Conservation (phyloP, 2,329 filamentous ascomycete species). For the Alternaria ventricosa region DNA sequence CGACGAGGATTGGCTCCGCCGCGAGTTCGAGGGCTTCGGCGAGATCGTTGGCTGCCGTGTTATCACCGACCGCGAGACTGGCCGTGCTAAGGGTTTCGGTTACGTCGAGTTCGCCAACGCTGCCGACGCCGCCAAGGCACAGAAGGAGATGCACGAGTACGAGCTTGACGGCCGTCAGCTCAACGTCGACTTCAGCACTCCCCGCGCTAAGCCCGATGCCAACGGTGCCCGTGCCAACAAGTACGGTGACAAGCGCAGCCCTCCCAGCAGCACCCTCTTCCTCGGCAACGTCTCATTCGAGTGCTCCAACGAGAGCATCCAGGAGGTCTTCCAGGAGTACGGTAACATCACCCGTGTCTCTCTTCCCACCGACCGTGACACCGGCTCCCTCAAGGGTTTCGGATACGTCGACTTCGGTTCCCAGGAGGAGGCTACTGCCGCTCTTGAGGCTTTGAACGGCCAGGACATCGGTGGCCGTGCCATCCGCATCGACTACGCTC, state of each 20-base stretch:
- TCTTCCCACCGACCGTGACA: constrained; percentile 86
- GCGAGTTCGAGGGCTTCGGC: constrained; percentile 81
- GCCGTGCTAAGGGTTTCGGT: constrained; percentile 89
- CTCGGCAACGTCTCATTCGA: constrained; percentile 91
- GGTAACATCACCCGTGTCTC: constrained; percentile 78
- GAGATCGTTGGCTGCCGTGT: constrained; percentile 76
- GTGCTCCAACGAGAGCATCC: constrained; percentile 76
- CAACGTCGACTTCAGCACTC: constrained; percentile 80
- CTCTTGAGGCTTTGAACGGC: constrained; percentile 73
- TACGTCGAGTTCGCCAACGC: constrained; percentile 84
- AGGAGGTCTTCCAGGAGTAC: constrained; percentile 74
- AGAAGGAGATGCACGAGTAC: constrained; percentile 74
- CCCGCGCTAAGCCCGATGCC: constrained; percentile 62
- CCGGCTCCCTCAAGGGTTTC: constrained; percentile 87
- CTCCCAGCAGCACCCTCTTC: constrained; percentile 85
- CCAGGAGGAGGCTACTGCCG: constrained; percentile 81
- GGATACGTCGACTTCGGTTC: constrained; percentile 86
- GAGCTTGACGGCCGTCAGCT: constrained; percentile 77
- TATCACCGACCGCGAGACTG: constrained; percentile 80
- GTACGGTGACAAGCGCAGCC: constrained; percentile 80
- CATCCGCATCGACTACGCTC: constrained; percentile 83
- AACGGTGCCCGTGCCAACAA: constrained; percentile 64
- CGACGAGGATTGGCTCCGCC: constrained; percentile 79
- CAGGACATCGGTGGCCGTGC: constrained; percentile 73
- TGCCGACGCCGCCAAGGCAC: constrained; percentile 73